phyloP scores from a whole-genome alignment of 2,329 filamentous ascomycete species.

The Penicillium sp. region DNA sequence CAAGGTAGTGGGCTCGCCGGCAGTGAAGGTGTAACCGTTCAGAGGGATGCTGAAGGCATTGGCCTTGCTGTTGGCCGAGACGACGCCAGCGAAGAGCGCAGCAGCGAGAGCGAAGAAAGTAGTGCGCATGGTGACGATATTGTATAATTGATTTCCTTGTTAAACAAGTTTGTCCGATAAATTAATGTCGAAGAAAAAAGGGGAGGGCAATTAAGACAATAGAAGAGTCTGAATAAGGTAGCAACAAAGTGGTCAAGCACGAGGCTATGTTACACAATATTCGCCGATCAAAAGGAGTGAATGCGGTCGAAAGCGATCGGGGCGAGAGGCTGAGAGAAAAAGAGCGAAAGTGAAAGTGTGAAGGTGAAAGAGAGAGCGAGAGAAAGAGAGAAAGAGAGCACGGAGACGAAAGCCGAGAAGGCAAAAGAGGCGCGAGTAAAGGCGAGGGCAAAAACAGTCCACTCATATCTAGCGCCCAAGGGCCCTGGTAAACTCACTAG shows the following conservation, averaged over 20 bases:
- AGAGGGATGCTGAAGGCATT: slow-evolving; percentile 56
- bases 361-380: background rate
- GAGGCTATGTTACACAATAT: background rate
- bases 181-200: background rate
- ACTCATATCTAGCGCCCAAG: background rate
- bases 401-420: slow-evolving; percentile 3
- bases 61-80: slow-evolving; percentile 43
- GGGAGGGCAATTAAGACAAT: background rate
- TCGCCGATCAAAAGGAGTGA: slow-evolving; percentile 1
- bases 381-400: background rate
- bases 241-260: background rate
- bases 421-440: background rate
- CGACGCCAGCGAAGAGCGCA: slow-evolving; percentile 51
- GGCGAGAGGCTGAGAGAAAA: slow-evolving; percentile 9
- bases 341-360: background rate
- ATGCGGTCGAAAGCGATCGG: background rate
- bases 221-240: background rate
- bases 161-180: background rate
- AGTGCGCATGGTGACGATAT: slow-evolving; percentile 50
- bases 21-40: slow-evolving; percentile 49
- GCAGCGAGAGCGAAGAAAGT: slow-evolving; percentile 49
- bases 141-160: background rate
- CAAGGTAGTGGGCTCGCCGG: slow-evolving; percentile 52
- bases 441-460: background rate
- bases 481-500: background rate